phyloP scores from a whole-genome alignment of 441 rosid genomes.

The Pelargonium myrrhifolium region DNA sequence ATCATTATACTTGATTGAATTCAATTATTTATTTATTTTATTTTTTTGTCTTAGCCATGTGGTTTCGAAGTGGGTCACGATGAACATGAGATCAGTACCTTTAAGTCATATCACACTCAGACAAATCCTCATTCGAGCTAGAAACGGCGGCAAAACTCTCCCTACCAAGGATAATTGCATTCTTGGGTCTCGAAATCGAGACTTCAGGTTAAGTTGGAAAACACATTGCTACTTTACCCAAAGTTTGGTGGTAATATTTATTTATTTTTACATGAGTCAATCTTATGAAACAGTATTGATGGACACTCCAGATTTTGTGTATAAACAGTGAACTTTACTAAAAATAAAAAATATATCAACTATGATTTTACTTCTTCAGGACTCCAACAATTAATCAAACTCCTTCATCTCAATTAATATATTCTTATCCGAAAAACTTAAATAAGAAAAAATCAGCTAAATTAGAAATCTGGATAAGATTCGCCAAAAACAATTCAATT shows the following conservation, averaged over 20 bases:
- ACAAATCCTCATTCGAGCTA: no score
- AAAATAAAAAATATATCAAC: not conserved
- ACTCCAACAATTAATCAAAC: not conserved
- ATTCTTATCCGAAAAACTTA: not conserved
- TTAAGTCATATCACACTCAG: no score
- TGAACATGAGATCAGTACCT: no score
- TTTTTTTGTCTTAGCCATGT: no score
- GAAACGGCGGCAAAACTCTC: no score
- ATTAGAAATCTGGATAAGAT: not conserved
- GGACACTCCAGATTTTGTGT: not conserved
- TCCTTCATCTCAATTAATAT: not conserved
- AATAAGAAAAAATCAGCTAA: not conserved
- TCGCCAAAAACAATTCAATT: not conserved
- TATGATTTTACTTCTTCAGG: not conserved
- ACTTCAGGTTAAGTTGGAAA: no score
- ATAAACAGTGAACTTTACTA: not conserved
- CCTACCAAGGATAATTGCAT: no score
- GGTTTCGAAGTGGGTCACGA: no score
- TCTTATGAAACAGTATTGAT: not conserved
- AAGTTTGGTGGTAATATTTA: no score
- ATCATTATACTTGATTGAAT: not conserved
- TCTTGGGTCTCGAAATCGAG: no score
- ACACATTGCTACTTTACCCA: no score
- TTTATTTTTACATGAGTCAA: not conserved
- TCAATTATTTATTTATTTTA: no score